These are phyloP conservation scores for Sistotremastrum suecicum DNA, from an alignment of 768 basidiomycete species.

Conservation along the genomic window DNA sequence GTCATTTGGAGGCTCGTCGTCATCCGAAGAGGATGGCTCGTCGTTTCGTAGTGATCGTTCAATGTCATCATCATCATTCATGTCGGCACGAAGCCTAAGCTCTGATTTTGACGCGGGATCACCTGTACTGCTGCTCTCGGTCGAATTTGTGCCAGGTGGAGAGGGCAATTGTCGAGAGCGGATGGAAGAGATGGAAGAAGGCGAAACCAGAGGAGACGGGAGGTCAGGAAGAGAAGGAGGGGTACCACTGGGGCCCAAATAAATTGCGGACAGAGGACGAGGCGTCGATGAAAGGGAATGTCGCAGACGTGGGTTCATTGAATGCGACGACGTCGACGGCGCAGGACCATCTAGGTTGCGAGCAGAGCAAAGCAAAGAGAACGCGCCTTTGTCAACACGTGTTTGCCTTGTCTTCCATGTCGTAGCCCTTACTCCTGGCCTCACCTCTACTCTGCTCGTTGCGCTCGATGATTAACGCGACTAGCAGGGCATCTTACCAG, in stretches of 20 bases:
- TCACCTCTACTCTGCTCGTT: too few species aligned
- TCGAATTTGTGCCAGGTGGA: constrained; percentile 76
- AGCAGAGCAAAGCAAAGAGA: too few species aligned
- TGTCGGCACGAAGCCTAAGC: neutral
- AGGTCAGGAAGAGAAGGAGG: neutral
- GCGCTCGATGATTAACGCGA: too few species aligned
- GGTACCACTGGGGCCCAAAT: neutral
- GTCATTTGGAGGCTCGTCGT: constrained; percentile 21
- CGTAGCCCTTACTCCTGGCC: too few species aligned
- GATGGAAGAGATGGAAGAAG: constrained; percentile 19
- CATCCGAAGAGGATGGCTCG: constrained; percentile 17
- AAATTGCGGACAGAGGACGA: constrained; percentile 44
- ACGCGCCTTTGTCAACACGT: too few species aligned
- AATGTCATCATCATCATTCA: constrained; percentile 7
- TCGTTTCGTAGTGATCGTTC: constrained; percentile 26
- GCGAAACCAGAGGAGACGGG: constrained; percentile 31
- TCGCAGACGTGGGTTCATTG: neutral
- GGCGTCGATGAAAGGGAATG: constrained; percentile 19
- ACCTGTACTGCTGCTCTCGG: constrained; percentile 64
- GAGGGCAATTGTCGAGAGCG: constrained; percentile 43
- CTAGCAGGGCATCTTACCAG: too few species aligned
- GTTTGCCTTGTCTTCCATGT: too few species aligned
- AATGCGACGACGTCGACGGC: too few species aligned
- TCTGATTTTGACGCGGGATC: constrained; percentile 29
- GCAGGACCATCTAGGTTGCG: too few species aligned